Evolutionary conservation across 2,329 filamentous ascomycete species (phyloP), one percentile per base, ranked within the genome.

Genomic region (Aspergillus vadensis): DNA sequence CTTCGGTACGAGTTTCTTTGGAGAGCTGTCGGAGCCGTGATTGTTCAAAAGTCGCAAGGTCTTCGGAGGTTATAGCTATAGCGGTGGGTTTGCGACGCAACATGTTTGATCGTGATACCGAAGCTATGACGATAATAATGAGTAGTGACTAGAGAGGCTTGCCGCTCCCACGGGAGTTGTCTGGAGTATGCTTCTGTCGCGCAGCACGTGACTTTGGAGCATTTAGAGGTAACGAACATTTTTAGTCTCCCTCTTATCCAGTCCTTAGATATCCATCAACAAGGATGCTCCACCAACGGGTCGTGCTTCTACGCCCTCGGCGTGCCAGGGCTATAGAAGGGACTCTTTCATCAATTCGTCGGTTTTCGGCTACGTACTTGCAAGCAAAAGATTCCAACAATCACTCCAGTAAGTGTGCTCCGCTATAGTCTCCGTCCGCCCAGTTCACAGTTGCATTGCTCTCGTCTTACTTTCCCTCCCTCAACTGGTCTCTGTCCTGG

Each of bases 51-150:
- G 76, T 67, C 15, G 75, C 69, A 25, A 83, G 70, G 63, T 83
- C 81, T 70, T 82, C 81, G 4, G 76, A 72, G 0, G 81, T 82
- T 21, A 83, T 73, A 47, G 80, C 77, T 48, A 83, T 79, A n/a
- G 79, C 78, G 21, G 81, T 83, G 27, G 81, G 81, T 64, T 81
- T 81, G 62, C 81, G 79, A 63, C 81, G 81, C 59, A 83, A 79
- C 81, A 83, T 82, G 10, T 50, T 74, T 41, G 5, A 15, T n/a
- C 48, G 10, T 17, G 30, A 14, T 5, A n/a, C 10, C 14, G 32
- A 36, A 12, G 3, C 19, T 44, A 44, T 21, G 39, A n/a, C 17
- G 6, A 36, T 21, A 8, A 15, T 10, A 49, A 17, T 47, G 14
- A 19, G 17, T 23, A 25, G 15, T 21, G 21, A 47, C 27, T 51